phyloP scores from a whole-genome alignment of 116 monocot species.

The Zostera marina region DNA sequence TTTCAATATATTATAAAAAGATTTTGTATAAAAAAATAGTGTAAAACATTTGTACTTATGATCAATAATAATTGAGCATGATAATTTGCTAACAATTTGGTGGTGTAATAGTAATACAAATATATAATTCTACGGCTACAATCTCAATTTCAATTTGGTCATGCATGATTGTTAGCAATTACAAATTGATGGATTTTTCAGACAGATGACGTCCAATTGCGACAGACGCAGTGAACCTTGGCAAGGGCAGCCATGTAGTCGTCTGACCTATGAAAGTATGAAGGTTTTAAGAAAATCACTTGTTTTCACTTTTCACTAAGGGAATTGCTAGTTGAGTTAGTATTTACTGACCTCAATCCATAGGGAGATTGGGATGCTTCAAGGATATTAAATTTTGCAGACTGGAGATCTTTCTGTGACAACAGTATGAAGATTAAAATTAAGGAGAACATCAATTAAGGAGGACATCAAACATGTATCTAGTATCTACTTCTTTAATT shows the following conservation, averaged over 20 bases:
- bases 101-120: too few species aligned
- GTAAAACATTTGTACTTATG: too few species aligned
- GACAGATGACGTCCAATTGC: conserved; percentile 41
- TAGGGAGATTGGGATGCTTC: conserved; percentile 66
- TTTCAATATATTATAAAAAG: too few species aligned
- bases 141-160: too few species aligned
- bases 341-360: conserved; percentile 43
- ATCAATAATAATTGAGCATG: too few species aligned
- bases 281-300: too few species aligned
- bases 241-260: conserved; percentile 93
- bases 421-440: background rate
- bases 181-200: background rate
- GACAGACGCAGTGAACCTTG: conserved; percentile 66
- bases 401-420: conserved; percentile 37
- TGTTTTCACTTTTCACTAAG: background rate
- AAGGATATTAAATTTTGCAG: conserved; percentile 48
- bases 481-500: too few species aligned
- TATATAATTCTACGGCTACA: too few species aligned
- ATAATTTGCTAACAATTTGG: too few species aligned
- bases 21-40: too few species aligned
- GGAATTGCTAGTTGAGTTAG: background rate
- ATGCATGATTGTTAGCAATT: too few species aligned
- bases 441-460: background rate
- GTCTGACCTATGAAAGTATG: conserved; percentile 34
- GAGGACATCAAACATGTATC: conserved; percentile 1